These are phyloP conservation scores for Chlorencoelia australis DNA, from an alignment of 2,329 filamentous ascomycete species.

Conservation along the genomic window DNA sequence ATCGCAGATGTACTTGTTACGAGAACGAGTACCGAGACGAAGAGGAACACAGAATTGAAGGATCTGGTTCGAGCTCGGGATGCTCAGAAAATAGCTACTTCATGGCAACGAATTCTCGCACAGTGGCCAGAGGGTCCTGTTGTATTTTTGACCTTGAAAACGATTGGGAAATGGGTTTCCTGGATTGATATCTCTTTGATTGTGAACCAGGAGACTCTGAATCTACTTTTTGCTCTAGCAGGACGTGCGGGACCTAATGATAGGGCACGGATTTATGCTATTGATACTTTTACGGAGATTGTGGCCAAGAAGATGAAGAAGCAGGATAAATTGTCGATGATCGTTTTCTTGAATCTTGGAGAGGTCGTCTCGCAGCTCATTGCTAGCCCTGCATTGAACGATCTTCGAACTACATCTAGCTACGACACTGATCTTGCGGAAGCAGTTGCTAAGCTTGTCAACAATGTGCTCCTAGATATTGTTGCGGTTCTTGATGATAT, in stretches of 20 bases:
- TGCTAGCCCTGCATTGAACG: constrained; percentile 67
- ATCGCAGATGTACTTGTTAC: constrained; percentile 87
- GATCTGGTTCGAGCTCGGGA: constrained; percentile 81
- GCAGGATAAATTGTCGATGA: constrained; percentile 87
- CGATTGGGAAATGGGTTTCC: constrained; percentile 95
- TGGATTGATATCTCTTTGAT: constrained; percentile 97
- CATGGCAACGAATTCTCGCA: constrained; percentile 84
- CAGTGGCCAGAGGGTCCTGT: constrained; percentile 60
- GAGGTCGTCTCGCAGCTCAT: constrained; percentile 81
- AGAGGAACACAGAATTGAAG: constrained; percentile 81
- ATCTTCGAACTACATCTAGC: constrained; percentile 67
- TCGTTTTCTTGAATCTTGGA: constrained; percentile 78
- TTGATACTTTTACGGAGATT: constrained; percentile 92
- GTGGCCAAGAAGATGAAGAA: constrained; percentile 97
- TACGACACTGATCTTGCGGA: constrained; percentile 97
- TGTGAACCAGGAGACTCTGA: constrained; percentile 81
- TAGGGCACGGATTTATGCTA: constrained; percentile 78
- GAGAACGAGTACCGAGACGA: constrained; percentile 67
- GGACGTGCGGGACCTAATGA: constrained; percentile 62
- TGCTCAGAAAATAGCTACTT: constrained; percentile 75
- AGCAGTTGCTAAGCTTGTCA: constrained; percentile 89
- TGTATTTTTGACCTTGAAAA: constrained; percentile 78
- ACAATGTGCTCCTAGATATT: constrained; percentile 78
- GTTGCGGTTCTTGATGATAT: constrained; percentile 72
- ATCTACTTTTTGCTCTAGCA: constrained; percentile 74